phyloP scores from a whole-genome alignment of 495 filamentous ascomycete genomes.

The Sabuloglossum arenarium region DNA sequence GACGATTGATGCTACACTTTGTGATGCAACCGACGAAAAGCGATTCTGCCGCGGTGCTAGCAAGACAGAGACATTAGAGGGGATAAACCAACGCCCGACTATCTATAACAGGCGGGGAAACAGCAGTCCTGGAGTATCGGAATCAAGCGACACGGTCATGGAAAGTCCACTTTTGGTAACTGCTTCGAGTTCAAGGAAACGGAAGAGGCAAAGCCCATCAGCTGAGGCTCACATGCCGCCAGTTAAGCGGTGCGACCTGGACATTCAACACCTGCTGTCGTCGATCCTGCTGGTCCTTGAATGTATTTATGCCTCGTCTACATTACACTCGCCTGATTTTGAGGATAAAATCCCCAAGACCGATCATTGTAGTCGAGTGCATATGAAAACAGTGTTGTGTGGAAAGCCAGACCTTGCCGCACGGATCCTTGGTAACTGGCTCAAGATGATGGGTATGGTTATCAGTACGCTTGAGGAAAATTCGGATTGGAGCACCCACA shows the following conservation, averaged over 20 bases:
- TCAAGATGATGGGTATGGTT: neutral
- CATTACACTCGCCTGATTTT: neutral
- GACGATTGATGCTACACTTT: neutral
- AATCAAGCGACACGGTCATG: neutral
- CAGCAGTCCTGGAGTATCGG: neutral
- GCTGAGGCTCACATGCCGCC: neutral
- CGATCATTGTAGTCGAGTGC: neutral
- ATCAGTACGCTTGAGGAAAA: neutral
- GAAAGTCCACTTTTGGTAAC: neutral
- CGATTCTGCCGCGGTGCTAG: neutral
- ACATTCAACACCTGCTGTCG: neutral
- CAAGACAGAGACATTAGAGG: neutral
- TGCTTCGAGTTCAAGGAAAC: neutral
- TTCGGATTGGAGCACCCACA: conserved; percentile 18
- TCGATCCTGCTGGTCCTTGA: neutral
- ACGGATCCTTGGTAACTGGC: neutral
- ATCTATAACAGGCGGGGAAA: neutral
- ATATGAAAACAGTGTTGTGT: conserved; percentile 4
- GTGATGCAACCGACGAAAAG: neutral
- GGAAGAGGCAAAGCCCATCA: neutral
- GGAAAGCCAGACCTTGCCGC: neutral
- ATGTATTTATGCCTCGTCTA: neutral
- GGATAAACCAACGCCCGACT: neutral
- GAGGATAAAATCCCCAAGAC: neutral
- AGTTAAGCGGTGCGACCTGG: neutral